Evolutionary conservation across 306 rosid species (phyloP), one percentile per base, ranked within the genome.

Genomic region (Cyclanthera cordifolia): DNA sequence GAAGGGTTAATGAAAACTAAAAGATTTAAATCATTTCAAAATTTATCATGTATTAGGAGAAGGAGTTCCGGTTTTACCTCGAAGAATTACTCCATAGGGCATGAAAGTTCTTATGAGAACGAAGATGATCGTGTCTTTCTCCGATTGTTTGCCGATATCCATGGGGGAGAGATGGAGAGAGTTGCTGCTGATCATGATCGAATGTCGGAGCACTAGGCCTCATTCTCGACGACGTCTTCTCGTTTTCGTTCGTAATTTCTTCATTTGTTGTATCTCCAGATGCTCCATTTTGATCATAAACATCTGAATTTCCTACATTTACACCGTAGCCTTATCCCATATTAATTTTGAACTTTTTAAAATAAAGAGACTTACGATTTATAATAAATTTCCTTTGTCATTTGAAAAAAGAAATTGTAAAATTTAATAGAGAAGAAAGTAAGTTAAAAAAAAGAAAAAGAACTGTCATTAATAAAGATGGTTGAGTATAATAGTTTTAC

Each of bases 31-130:
- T n/a, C n/a, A n/a, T n/a, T n/a, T n/a, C n/a, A n/a, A n/a, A n/a
- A n/a, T n/a, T n/a, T n/a, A n/a, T n/a, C n/a, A n/a, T n/a, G n/a
- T n/a, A n/a, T n/a, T n/a, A 32, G 21, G 34, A 17, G 20, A 13
- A 32, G 5, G 21, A 21, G 37, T 4, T 28, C 15, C 16, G 19
- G 53, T 4, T 9, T 55, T 79, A 92, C 96, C 97, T 81, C n/a
- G 96, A 92, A 72, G 96, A 85, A 77, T 92, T 87, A 75, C 96
- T 82, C 97, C 97, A 87, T 45, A 89, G 86, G 37, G 83, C 89
- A 59, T 66, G 75, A 60, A 73, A 78, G 23, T 91, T 90, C 67
- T 79, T 85, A 50, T 88, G 37, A 66, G 70, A 24, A 45, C 21
- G 70, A 45, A 24, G 39, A 66, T 25, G 41, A 66, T 66, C 54